Base-by-base conservation (phyloP, 2,329 filamentous ascomycete genomes). In the Amauroascus niger region DNA sequence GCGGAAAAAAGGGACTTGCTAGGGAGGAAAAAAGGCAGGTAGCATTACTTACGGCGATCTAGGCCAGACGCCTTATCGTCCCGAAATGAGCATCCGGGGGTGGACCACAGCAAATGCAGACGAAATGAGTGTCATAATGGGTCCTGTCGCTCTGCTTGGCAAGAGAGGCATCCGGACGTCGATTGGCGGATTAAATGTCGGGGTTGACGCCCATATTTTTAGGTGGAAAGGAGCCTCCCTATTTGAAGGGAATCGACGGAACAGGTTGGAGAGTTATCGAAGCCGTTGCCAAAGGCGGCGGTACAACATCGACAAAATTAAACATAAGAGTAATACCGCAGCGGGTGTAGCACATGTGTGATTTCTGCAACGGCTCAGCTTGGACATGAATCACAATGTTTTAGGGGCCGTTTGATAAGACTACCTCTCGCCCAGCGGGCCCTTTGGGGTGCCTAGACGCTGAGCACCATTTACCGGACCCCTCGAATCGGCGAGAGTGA, bases 291-390 rank as follows among this genome's bases (percentile, higher is more conserved):
- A 41, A 35, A 37, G 30, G 40, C 26, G 49, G 24, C 6, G 40
- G 44, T 37, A 41, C 32, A 14, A 40, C 22, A 20, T 30, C 8
- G 16, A 37, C 20, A 26, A 32, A 39, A 30, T 18, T 47, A 39
- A 53, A 33, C 47, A 13, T 13, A 28, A 40, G 24, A 40, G 32
- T 49, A 39, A 49, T 43, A 49, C 44, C 20, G 45, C 52, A 54
- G 52, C 39, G 52, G 35, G 20, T 54, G 52, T 49, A 54, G 46
- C 46, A 54, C 52, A 44, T 44, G 45, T 49, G 52, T 37, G 16
- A 49, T 28, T 53, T 43, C n/a, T 22, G 30, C 46, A 49, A 53
- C 45, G 24, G 49, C 44, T 51, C 32, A 24, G 30, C 20, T 24
- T 40, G n/a, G 35, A 43, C 30, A 26, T 37, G 11, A 28, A 39